Percentiles rank a stretch among this genome's conserved stretches.
These are phyloP conservation scores for Pestalotiopsis sp. DNA, from an alignment of 2,329 filamentous ascomycete species.

Conservation along the genomic window DNA sequence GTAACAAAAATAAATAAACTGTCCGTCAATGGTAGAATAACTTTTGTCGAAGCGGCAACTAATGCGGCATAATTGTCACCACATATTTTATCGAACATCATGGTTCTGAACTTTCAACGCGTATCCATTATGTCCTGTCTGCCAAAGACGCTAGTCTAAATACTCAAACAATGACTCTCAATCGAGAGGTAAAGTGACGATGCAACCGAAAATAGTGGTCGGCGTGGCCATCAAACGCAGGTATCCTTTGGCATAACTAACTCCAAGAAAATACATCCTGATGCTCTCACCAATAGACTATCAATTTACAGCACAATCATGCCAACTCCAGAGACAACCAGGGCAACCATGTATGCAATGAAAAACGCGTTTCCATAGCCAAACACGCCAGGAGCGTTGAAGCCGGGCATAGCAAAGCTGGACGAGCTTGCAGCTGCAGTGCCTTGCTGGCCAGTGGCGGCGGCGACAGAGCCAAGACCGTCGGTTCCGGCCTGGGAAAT, in stretches of 20 bases:
- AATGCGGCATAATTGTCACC: neutral
- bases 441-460: constrained; percentile 40
- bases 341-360: constrained; percentile 50
- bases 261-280: constrained; percentile 5
- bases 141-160: constrained; percentile 11
- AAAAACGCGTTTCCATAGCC: constrained; percentile 38
- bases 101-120: neutral
- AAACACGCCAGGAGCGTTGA: constrained; percentile 30
- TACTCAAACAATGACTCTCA: neutral
- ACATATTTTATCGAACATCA: neutral
- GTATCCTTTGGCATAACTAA: neutral
- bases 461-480: constrained; percentile 59
- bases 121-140: constrained; percentile 6
- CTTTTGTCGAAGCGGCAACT: neutral
- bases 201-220: neutral
- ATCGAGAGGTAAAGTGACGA: neutral
- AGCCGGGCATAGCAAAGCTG: constrained; percentile 45
- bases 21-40: neutral
- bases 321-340: constrained; percentile 52
- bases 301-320: constrained; percentile 57
- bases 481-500: constrained; percentile 66
- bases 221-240: neutral
- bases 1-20: neutral
- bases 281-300: neutral
- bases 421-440: constrained; percentile 43